A percentile compares a stretch with the other conserved stretches of the same genome.
phyloP scores from a whole-genome alignment of 2,329 filamentous ascomycete species.

The Huntiella decipiens region DNA sequence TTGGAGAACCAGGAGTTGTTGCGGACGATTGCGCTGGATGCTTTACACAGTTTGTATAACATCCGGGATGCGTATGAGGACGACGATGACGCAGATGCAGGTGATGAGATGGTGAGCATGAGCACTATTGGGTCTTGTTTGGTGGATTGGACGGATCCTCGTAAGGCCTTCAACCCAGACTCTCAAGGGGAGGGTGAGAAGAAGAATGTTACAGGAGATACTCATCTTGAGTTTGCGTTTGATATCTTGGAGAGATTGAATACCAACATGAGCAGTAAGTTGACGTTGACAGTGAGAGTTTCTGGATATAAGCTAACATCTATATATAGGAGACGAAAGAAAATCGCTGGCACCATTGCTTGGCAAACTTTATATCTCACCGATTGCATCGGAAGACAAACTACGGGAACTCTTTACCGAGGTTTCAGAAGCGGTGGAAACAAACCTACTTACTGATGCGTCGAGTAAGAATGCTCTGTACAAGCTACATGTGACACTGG shows the following conservation, averaged over 20 bases:
- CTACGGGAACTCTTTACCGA: constrained; percentile 38
- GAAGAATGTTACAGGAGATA: constrained; percentile 51
- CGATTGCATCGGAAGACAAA: constrained; percentile 40
- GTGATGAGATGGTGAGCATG: constrained; percentile 62
- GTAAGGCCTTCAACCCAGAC: constrained; percentile 46
- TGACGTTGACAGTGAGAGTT: background rate
- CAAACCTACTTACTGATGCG: constrained; percentile 38
- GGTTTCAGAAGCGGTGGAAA: constrained; percentile 43
- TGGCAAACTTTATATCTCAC: constrained; percentile 62
- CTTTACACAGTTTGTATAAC: constrained; percentile 56
- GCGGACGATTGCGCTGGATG: constrained; percentile 51
- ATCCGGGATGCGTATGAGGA: constrained; percentile 55
- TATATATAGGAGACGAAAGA: constrained; percentile 55
- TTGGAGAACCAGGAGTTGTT: constrained; percentile 69
- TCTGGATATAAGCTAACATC: constrained; percentile 15
- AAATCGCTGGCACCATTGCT: constrained; percentile 63
- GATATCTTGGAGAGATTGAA: constrained; percentile 60
- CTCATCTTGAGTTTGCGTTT: constrained; percentile 61
- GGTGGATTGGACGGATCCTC: constrained; percentile 86
- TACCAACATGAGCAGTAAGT: constrained; percentile 47
- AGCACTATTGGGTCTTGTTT: constrained; percentile 63
- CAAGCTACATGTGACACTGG: constrained; percentile 47
- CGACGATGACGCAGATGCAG: constrained; percentile 55
- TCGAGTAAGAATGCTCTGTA: constrained; percentile 44
- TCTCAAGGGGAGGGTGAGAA: constrained; percentile 34